Base-by-base conservation (phyloP, 78 protist genomes). In the Trichosphaerium sp. region DNA sequence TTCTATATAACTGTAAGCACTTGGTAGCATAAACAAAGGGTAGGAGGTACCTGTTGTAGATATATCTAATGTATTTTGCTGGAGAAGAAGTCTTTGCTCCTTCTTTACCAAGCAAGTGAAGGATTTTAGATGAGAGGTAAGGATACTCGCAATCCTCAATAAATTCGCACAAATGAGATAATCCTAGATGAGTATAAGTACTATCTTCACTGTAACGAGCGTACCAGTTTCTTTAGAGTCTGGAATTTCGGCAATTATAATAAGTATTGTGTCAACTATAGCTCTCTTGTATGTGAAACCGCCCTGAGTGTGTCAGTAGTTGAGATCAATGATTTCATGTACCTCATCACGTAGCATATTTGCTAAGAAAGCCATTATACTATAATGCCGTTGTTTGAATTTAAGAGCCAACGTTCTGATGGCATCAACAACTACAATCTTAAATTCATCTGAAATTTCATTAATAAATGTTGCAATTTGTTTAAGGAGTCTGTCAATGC, bases 111-210 rank as follows among this genome's bases (percentile, higher is more conserved):
- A 97, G 60, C 32, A 97, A 56, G 59, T 83, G 69, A 15, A 97
- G 85, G 38, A 95, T 85, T 35, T 74, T 77, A 8, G 88, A 82
- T 35, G 88, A 62, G 23, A 97, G 87, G 31, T 37, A 44, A 28
- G 90, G 44, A 79, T 74, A 94, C 60, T 97, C 99, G 75, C 98
- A 97, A 75, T 97, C 99, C 57, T 97, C 99, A 28, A 97, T 93
- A 68, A 92, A 92, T 82, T 94, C 98, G 66, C 97, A 88, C 32
- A 97, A 61, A 44, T 89, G 85, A 26, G 55, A 3, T 31, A 96
- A 83, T n/a, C 92, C 99, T 76, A 61, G 34, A 38, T 5, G 25
- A 63, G 49, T 54, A 44, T 44, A 73, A 2, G 29, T 34, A 25
- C 34, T 31, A 10, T 11, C 11, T 14, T 10, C 74, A 2, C 59